These are phyloP conservation scores for Mucuna pruriens DNA, from an alignment of 306 rosid genomes.

Conservation along the genomic window DNA sequence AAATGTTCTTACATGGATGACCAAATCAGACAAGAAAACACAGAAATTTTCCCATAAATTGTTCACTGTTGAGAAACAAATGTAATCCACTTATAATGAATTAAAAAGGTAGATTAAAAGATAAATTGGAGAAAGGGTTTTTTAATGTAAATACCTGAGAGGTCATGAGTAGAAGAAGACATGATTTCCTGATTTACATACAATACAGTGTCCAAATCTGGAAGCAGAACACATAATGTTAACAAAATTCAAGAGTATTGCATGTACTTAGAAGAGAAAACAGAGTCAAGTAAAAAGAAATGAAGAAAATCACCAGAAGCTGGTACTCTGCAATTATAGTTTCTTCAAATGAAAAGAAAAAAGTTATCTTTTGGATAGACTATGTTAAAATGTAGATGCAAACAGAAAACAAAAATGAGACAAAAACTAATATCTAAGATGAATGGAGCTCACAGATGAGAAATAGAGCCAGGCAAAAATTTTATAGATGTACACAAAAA, in stretches of 20 bases:
- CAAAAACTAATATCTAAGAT: conserved; percentile 1
- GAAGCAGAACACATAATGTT: conserved; percentile 38
- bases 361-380: background rate
- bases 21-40: conserved; percentile 18
- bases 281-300: background rate
- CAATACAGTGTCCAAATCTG: conserved; percentile 44
- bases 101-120: conserved; percentile 1
- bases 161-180: conserved; percentile 48
- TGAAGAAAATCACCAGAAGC: background rate
- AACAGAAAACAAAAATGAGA: conserved; percentile 15
- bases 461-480: background rate
- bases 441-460: background rate
- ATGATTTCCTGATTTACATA: conserved; percentile 46
- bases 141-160: conserved; percentile 39
- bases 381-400: conserved; percentile 2
- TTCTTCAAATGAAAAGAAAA: conserved; percentile 1
- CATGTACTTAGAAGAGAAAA: conserved; percentile 12
- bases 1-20: background rate
- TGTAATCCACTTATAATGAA: background rate
- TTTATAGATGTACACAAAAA: background rate
- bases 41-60: background rate
- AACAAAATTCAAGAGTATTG: conserved; percentile 31
- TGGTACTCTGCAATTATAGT: background rate
- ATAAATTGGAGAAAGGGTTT: conserved; percentile 12
- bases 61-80: conserved; percentile 15